These are phyloP conservation scores for Nematodospora valgi DNA, from an alignment of 805 yeast genomes.

Conservation along the genomic window DNA sequence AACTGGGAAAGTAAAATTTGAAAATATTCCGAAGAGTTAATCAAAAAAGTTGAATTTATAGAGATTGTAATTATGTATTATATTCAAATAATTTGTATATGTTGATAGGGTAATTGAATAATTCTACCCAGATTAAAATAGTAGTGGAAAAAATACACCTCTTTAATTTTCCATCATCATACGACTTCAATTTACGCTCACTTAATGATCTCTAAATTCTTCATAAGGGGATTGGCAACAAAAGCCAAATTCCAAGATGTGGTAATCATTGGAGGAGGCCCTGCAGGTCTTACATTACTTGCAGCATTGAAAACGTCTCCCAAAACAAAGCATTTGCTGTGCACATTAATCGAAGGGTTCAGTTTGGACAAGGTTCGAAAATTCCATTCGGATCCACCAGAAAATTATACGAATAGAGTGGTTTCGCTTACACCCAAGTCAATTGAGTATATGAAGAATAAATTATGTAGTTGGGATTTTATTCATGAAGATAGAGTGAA, in stretches of 20 bases:
- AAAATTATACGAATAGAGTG: slow-evolving; percentile 69
- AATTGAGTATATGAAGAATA: slow-evolving; percentile 52
- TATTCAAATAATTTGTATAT: too few species aligned
- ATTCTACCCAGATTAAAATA: too few species aligned
- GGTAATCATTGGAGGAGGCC: slow-evolving; percentile 93
- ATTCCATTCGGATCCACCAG: slow-evolving; percentile 46
- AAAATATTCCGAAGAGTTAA: slow-evolving; percentile 30
- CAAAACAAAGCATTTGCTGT: slow-evolving; percentile 52
- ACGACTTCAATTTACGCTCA: too few species aligned
- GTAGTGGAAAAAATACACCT: too few species aligned
- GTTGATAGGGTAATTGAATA: too few species aligned
- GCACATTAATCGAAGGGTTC: slow-evolving; percentile 73
- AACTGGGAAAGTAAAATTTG: slow-evolving; percentile 59
- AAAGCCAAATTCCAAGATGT: slow-evolving; percentile 49
- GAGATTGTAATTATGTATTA: too few species aligned
- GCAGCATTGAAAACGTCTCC: slow-evolving; percentile 75
- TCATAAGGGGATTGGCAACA: not conserved
- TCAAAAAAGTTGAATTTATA: too few species aligned
- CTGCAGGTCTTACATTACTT: slow-evolving; percentile 88
- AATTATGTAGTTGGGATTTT: slow-evolving; percentile 74
- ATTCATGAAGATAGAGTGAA: slow-evolving; percentile 69
- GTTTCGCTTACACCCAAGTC: slow-evolving; percentile 84
- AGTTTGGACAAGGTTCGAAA: slow-evolving; percentile 49
- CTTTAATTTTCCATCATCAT: too few species aligned
- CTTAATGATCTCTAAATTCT: too few species aligned